Evolutionary conservation across 78 protist genomes (phyloP), one percentile per base, ranked within the genome.

Genomic region (Dictyostelium discoideum): DNA sequence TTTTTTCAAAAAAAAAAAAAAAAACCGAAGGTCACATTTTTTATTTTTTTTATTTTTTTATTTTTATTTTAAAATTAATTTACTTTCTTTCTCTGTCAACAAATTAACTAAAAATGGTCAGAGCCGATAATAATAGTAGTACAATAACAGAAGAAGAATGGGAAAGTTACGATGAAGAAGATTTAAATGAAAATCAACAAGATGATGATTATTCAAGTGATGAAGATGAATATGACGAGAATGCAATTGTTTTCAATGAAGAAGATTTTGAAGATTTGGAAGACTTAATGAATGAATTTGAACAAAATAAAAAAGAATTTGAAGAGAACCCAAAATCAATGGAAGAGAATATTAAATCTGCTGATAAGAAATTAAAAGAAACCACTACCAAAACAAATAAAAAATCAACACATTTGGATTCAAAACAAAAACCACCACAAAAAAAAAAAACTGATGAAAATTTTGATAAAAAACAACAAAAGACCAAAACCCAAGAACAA

Each of bases 111-210:
- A 67, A 0, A 26, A 69, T 69, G 77, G 77, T 69, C 9, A 69
- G 77, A 69, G 48, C 81, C 37, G 84, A 79, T 79, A 81, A 81
- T 50, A 81, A 81, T 29, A 81, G 86, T 54, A 29, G 63, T 3
- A 7, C 73, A 20, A 81, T 81, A 24, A 81, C 86, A 24, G 86
- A 81, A 81, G 86, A 81, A 16, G 86, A 81, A 50, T 81, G 86
- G 86, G 86, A 81, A 16, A 48, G 73, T 48, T 81, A 81, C 32
- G 86, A 81, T 81, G 86, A 81, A 81, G 86, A 81, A 26, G 85
- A 80, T 48, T 6, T 18, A 26, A 78, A 42, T 79, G 84, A 79
- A 42, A 79, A 79, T 42, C 24, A 29, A 26, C 5, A 18, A 5
- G 84, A 79, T 22, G 46, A 81, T n/a, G 44, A 50, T 50, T 67